Evolutionary conservation across 192 early-diverging fungal species (phyloP).

Genomic region (Backusella circina): DNA sequence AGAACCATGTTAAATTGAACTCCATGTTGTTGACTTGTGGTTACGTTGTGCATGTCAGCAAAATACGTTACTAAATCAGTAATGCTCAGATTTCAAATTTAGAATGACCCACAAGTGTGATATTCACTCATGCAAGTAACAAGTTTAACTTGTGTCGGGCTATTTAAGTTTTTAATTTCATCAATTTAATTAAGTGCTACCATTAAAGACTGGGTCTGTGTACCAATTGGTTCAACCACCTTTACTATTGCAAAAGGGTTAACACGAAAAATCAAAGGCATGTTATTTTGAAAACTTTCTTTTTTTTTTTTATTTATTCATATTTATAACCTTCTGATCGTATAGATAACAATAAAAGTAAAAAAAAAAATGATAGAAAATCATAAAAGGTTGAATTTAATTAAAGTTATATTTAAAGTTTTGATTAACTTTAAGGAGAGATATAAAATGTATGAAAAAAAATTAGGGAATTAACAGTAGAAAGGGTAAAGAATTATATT

Average conservation of each 20-base stretch:
- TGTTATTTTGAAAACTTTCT: neutral
- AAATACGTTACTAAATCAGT: neutral
- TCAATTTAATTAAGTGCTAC: neutral
- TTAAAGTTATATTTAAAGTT: neutral
- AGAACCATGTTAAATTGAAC: too few relatives aligned
- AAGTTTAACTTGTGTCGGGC: neutral
- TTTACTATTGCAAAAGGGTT: neutral
- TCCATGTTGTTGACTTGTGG: too few relatives aligned
- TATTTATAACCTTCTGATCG: neutral
- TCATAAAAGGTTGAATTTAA: neutral
- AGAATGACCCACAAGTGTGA: neutral
- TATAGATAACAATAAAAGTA: neutral
- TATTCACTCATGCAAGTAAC: neutral
- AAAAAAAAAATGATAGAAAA: neutral
- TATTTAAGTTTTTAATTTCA: neutral
- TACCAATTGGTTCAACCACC: neutral
- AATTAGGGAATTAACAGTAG: neutral
- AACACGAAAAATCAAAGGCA: neutral
- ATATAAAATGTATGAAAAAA: conserved; percentile 6
- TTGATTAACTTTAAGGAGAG: neutral
- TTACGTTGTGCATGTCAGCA: too few relatives aligned
- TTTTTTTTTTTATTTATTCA: conserved; percentile 2
- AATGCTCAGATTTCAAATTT: neutral
- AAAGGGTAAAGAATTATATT: neutral
- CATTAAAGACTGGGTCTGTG: neutral